Conservation (phyloP, 441 rosid genomes). For the Croton laevigatus region DNA sequence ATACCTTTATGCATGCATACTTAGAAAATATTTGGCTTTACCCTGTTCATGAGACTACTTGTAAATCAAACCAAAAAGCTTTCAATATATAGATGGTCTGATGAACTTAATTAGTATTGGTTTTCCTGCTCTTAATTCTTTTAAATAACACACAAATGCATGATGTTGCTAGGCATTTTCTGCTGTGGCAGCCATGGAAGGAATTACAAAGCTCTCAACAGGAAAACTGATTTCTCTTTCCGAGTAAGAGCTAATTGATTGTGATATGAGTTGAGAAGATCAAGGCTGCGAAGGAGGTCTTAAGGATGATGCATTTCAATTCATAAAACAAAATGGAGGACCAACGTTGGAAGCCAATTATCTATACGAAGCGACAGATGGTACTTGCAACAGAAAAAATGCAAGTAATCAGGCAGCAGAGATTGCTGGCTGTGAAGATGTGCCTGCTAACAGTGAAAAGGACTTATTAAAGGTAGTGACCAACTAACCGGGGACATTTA, state of each 20-base stretch:
- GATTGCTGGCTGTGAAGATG: constrained; percentile 16
- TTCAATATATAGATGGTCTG: no score
- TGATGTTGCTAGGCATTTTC: constrained; percentile 3
- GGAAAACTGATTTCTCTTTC: constrained; percentile 52
- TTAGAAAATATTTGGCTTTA: no score
- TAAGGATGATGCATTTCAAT: constrained; percentile 62
- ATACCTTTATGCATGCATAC: no score
- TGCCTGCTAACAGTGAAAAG: constrained; percentile 51
- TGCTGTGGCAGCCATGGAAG: constrained; percentile 22
- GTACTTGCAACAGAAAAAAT: constrained; percentile 33
- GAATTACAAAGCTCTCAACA: constrained; percentile 47
- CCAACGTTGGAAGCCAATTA: constrained; percentile 47
- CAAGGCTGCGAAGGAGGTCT: constrained; percentile 68
- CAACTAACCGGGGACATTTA: background rate
- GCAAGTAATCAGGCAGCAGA: constrained; percentile 22
- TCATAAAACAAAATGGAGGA: constrained; percentile 54
- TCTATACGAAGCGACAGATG: constrained; percentile 39
- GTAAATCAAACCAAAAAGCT: no score
- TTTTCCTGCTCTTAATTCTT: background rate
- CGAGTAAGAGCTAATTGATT: constrained; percentile 17
- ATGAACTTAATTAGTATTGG: no score
- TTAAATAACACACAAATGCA: background rate
- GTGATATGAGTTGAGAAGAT: constrained; percentile 50
- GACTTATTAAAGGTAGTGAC: constrained; percentile 29
- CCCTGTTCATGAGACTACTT: no score